Base-by-base conservation (phyloP, 352 stramenopile genomes). In the Phytopythium litorale region DNA sequence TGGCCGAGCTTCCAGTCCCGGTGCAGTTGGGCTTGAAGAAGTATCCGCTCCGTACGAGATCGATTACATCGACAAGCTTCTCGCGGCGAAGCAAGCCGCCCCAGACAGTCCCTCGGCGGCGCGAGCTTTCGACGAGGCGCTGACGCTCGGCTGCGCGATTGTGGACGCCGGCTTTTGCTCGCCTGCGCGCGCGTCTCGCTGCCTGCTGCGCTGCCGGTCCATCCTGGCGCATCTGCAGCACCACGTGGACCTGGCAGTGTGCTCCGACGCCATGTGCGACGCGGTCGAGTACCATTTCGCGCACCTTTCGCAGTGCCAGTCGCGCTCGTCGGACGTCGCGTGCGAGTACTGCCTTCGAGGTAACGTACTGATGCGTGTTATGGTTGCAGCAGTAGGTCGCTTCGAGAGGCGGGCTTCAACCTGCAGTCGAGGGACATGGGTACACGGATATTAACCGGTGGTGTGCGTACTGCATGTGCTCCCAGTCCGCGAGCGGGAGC, bases 111-210 rank as follows among this genome's bases (percentile, higher is more conserved):
- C 67, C 25, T 28, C 55, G n/a, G 69, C 68, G 12, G 67, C 72
- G 23, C 50, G 58, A 0, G 63, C 73, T 46, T 79, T 88, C 62
- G 65, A 81, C 30, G 56, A 75, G 52, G 57, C 73, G 19, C 69
- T 89, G 51, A 59, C 72, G 11, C 46, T 87, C 18, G 79, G 74
- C 21, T 83, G 71, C 59, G 67, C 76, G 50, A 84, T 88, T 64
- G 78, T 87, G 38, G 79, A 89, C 25, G 78, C 79, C 25, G 81
- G 73, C 11, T 88, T 89, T 63, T 89, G 79, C 54, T 69, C 75
- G 6, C 62, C 71, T 11, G 54, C 74, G 4, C 87, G 85, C 69
- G 70, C 76, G 13, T 66, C 73, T 58, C 67, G 69, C 0, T 89
- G 79, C 54, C 58, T 87, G 28, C 64, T 89, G 16, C 67, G 78